Conservation (phyloP, 805 yeast genomes). For the Ogataea corticis region DNA sequence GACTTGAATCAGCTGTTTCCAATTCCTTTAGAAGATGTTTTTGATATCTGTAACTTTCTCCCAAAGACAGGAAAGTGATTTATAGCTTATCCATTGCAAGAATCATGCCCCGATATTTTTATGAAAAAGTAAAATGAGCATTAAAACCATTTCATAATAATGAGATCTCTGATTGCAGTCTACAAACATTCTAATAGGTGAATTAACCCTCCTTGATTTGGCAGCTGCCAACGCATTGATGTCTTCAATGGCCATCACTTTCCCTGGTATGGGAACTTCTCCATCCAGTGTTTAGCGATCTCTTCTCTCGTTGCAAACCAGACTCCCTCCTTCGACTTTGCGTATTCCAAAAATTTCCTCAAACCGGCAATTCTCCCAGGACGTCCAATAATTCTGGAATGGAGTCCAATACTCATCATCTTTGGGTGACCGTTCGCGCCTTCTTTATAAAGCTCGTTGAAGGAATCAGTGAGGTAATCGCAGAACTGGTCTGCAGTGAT, state of each 20-base stretch:
- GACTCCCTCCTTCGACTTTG: conserved; percentile 34
- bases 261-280: conserved; percentile 12
- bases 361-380: conserved; percentile 39
- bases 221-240: no score
- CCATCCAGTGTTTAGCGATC: conserved; percentile 30
- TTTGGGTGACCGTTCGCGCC: conserved; percentile 29
- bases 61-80: background rate
- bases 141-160: no score
- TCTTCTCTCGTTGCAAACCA: conserved; percentile 42
- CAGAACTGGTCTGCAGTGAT: conserved; percentile 27
- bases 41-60: conserved; percentile 10
- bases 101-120: no score
- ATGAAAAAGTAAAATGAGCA: no score
- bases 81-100: no score
- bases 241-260: background rate
- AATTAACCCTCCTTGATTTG: no score
- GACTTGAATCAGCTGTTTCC: conserved; percentile 18
- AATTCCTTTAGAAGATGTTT: conserved; percentile 14
- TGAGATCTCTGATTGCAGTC: no score
- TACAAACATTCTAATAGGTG: no score
- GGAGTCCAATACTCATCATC: conserved; percentile 40
- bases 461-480: conserved; percentile 36
- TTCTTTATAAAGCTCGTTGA: conserved; percentile 38
- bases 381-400: conserved; percentile 37
- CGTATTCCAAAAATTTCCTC: conserved; percentile 36